A percentile compares a stretch with the other conserved stretches of the same genome.
phyloP scores from a whole-genome alignment of 83 land plant genomes.

The Diphasiastrum complanatum region DNA sequence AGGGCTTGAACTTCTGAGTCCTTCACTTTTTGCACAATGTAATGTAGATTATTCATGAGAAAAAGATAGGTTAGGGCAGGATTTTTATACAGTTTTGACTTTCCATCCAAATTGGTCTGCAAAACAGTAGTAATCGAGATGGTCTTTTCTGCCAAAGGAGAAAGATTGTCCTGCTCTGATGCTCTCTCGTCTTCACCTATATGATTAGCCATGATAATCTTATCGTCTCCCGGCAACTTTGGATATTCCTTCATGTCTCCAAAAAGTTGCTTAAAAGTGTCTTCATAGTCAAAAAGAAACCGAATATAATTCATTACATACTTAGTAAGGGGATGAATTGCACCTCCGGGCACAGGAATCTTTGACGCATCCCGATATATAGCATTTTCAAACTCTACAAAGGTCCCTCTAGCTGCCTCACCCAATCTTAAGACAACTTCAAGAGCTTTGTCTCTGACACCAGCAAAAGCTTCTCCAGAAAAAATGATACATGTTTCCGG shows the following conservation, averaged over 20 bases:
- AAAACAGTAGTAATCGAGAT: slow-evolving; percentile 45
- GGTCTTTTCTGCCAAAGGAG: slow-evolving; percentile 49
- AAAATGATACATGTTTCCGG: slow-evolving; percentile 54
- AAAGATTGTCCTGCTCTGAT: slow-evolving; percentile 18
- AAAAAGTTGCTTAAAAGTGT: slow-evolving; percentile 40
- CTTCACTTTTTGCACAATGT: slow-evolving; percentile 86
- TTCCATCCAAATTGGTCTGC: slow-evolving; percentile 62
- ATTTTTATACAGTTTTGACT: slow-evolving; percentile 74
- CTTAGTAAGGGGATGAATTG: slow-evolving; percentile 74
- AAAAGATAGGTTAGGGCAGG: slow-evolving; percentile 56
- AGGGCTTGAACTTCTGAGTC: slow-evolving; percentile 57
- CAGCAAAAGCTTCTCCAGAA: slow-evolving; percentile 26
- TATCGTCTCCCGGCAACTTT: slow-evolving; percentile 31
- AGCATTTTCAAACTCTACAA: slow-evolving; percentile 79
- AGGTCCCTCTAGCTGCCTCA: slow-evolving; percentile 64
- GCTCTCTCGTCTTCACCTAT: slow-evolving; percentile 24
- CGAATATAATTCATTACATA: slow-evolving; percentile 95
- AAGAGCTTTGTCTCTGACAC: slow-evolving; percentile 46
- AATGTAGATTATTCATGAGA: slow-evolving; percentile 86
- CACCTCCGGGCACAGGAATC: slow-evolving; percentile 77
- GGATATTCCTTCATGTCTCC: slow-evolving; percentile 19
- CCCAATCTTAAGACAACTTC: slow-evolving; percentile 57
- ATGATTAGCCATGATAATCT: slow-evolving; percentile 18
- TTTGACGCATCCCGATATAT: slow-evolving; percentile 56
- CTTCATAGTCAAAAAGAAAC: slow-evolving; percentile 59